Base-by-base conservation (phyloP, 495 filamentous ascomycete species). In the Margaritispora aquatica region DNA sequence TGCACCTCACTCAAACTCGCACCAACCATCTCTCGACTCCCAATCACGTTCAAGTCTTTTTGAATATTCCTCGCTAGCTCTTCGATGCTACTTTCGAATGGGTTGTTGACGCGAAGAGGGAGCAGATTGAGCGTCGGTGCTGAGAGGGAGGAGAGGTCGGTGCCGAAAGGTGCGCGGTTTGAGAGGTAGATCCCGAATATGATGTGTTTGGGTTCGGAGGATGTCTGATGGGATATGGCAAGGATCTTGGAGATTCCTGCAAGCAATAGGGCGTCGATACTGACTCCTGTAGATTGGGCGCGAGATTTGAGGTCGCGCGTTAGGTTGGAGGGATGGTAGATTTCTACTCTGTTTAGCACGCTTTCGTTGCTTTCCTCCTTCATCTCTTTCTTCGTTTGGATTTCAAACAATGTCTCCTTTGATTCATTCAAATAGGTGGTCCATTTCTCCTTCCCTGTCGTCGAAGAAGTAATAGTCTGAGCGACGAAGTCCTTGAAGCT, bases 111-210 rank as follows among this genome's bases (percentile, higher is more conserved):
- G 2, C 72, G 70, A 2, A 84, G 65, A 4, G 80, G 80, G 2
- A 83, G 71, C 17, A 84, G 60, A 54, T 84, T 84, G 9, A 84
- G 59, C 1, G 80, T 83, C 26, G 80, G 80, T 17, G 72, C 69
- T 10, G 72, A 59, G 21, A 77, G 66, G 0, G 55, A 22, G 2
- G 67, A 57, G 13, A 80, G 60, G 46, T 68, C 59, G 31, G 69
- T 60, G 11, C 59, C 54, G 29, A 78, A 64, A 0, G 74, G 68
- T 7, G 77, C 70, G 38, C 80, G 76, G 63, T 82, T 82, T 15
- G 81, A 75, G 22, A 80, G 76, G 58, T 83, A 84, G 54, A 83
- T 69, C 29, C 80, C 80, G 51, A 84, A 73, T 0, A 79, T 68
- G 17, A 82, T 67, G 46, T 80, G 70, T 17, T 68, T 34, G 46